Base-by-base conservation (phyloP, 139 green algal species). In the Micractinium conductrix region DNA sequence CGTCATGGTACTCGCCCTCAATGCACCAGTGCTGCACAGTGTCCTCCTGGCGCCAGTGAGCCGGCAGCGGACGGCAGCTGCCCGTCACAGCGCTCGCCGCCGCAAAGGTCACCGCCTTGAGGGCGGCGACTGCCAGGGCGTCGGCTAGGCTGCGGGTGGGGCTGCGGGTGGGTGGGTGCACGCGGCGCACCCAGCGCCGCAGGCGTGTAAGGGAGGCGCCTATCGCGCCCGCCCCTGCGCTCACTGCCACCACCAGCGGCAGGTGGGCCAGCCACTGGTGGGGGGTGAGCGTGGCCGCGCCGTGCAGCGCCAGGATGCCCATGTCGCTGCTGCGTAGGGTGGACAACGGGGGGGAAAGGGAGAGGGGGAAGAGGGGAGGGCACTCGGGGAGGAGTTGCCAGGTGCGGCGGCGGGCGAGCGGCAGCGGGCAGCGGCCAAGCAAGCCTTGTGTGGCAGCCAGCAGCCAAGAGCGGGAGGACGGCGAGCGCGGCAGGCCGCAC, bases 141-240 rank as follows among this genome's bases (percentile, higher is more conserved):
- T 76, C 69, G 5, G 5, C 69, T 37, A 76, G 38, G 38, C 69
- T 4, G 35, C 38, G 38, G 21, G 24, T 37, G 38, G 69, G 38
- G 37, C 69, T 38, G 33, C 42, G 38, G 12, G 8, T 17, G 6
- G 69, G 42, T 12, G 69, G 6, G 7, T 22, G 37, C 35, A 95
- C 38, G 45, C 81, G 86, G 89, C 90, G 92, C 44, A 96, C 88
- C 89, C 67, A 87, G 86, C 91, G 89, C 43, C 91, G 91, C 87
- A 94, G 70, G 35, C 86, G 84, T 91, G 96, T 97, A 90, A 96
- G 97, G 48, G 82, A 70, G 14, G 94, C 92, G 62, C 95, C 95
- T 35, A 96, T 86, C 55, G 95, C 80, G 55, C 93, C 94, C 30
- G 86, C 92, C 68, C 91, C 87, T n/a, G 86, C 90, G 60, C 89